A percentile compares a stretch with the other conserved stretches of the same genome.
These are phyloP conservation scores for Aspergillus cavernicola DNA, from an alignment of 495 filamentous ascomycete genomes.

Conservation along the genomic window DNA sequence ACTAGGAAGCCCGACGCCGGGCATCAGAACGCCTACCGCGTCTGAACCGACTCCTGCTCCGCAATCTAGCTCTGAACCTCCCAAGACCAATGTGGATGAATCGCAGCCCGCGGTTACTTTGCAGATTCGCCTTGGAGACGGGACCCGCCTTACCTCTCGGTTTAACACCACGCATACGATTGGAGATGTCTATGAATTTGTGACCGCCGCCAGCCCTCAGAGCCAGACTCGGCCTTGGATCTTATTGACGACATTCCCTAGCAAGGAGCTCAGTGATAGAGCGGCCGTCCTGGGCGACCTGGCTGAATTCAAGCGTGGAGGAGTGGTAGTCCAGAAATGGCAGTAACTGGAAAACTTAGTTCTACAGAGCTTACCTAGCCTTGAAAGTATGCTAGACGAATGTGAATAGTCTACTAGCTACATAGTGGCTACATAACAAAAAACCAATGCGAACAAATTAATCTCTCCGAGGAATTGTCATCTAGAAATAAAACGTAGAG, in stretches of 20 bases:
- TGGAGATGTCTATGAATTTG: constrained; percentile 85
- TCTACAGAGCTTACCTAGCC: no score
- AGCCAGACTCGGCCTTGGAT: constrained; percentile 64
- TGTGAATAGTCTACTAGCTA: neutral
- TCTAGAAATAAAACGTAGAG: no score
- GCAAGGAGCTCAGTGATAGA: constrained; percentile 83
- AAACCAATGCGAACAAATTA: no score
- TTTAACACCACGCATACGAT: constrained; percentile 93
- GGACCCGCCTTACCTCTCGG: constrained; percentile 75
- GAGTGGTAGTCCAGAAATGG: constrained; percentile 90
- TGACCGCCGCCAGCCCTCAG: constrained; percentile 60
- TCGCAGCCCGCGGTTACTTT: constrained; percentile 74
- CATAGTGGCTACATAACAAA: constrained; percentile 3
- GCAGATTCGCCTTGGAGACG: constrained; percentile 87
- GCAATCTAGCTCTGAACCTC: constrained; percentile 26
- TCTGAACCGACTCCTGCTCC: constrained; percentile 28
- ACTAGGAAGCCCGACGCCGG: constrained; percentile 88
- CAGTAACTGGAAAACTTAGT: constrained; percentile 37
- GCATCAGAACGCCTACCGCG: constrained; percentile 39
- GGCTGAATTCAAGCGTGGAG: constrained; percentile 76
- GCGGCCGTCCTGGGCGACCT: constrained; percentile 66
- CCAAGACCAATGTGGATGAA: constrained; percentile 61
- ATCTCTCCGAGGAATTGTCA: no score
- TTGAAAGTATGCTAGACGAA: neutral
- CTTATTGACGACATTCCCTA: constrained; percentile 93